These are phyloP conservation scores for Dichotomopilus funicola DNA, from an alignment of 2,329 filamentous ascomycete species.

Conservation along the genomic window DNA sequence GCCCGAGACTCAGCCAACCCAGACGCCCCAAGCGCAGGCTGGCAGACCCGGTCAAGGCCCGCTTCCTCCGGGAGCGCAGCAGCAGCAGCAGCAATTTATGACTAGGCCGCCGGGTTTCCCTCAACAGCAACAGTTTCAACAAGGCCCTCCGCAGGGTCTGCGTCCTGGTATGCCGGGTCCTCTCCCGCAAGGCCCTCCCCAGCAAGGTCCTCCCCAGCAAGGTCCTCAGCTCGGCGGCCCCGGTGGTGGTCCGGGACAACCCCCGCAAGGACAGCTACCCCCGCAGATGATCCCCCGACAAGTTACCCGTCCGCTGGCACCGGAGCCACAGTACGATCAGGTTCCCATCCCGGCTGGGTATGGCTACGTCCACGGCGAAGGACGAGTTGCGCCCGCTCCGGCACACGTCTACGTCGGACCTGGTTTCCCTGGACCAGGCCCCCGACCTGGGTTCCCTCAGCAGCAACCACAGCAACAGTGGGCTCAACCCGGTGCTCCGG, in stretches of 20 bases:
- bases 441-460: constrained; percentile 3
- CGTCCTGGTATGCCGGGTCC: too few relatives aligned
- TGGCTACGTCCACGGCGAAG: constrained; percentile 22
- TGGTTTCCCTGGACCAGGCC: constrained; percentile 8
- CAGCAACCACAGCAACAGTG: constrained; percentile 9
- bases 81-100: not conserved
- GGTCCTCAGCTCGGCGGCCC: too few relatives aligned
- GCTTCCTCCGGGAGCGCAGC: constrained; percentile 4
- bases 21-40: not conserved
- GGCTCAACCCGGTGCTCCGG: constrained; percentile 1
- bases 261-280: not conserved
- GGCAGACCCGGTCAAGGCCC: constrained; percentile 11
- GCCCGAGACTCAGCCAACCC: constrained; percentile 1
- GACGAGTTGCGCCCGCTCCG: constrained; percentile 19
- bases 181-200: too few relatives aligned
- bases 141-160: not conserved
- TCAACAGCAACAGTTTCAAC: not conserved
- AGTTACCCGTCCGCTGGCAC: not conserved
- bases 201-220: too few relatives aligned
- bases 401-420: constrained; percentile 19
- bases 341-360: constrained; percentile 26
- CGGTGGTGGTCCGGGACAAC: too few relatives aligned
- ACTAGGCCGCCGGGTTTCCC: too few relatives aligned
- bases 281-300: constrained; percentile 14
- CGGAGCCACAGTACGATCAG: constrained; percentile 23